phyloP scores from a whole-genome alignment of 2,329 filamentous ascomycete genomes.

The Cladosporium sp. region DNA sequence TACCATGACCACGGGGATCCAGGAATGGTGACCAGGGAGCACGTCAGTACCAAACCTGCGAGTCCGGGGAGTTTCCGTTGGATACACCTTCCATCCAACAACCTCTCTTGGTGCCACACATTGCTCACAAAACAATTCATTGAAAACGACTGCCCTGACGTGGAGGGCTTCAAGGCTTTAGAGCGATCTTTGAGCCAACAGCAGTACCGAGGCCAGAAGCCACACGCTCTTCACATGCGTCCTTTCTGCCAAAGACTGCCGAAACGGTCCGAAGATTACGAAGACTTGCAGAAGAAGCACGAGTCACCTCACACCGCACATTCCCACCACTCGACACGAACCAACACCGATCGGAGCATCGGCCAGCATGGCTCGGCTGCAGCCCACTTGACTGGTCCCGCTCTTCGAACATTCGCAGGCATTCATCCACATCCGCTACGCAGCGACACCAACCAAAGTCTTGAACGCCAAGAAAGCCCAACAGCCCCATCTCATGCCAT shows the following conservation, averaged over 20 bases:
- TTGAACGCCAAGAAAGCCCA: too few species aligned
- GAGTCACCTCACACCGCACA: too few species aligned
- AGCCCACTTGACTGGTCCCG: too few species aligned
- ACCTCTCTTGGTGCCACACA: constrained; percentile 59
- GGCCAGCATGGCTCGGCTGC: too few species aligned
- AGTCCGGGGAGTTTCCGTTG: constrained; percentile 33
- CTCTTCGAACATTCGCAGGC: too few species aligned
- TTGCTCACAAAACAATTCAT: constrained; percentile 61
- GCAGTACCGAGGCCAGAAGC: constrained; percentile 50
- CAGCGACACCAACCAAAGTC: too few species aligned
- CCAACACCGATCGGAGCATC: too few species aligned
- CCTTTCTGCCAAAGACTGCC: constrained; percentile 46
- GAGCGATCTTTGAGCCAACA: constrained; percentile 59
- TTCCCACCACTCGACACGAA: too few species aligned
- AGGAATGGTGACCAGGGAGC: constrained; percentile 22
- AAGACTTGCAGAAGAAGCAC: too few species aligned
- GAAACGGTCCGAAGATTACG: neutral
- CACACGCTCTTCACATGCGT: constrained; percentile 60
- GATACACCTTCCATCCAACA: constrained; percentile 45
- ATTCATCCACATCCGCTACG: too few species aligned
- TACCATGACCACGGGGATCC: neutral
- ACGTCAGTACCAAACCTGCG: constrained; percentile 14
- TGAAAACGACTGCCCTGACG: constrained; percentile 57
- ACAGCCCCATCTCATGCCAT: too few species aligned
- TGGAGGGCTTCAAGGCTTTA: constrained; percentile 59